A percentile compares a stretch with the other conserved stretches of the same genome.
These are phyloP conservation scores for Oidiodendron maius DNA, from an alignment of 495 filamentous ascomycete species.

Conservation along the genomic window DNA sequence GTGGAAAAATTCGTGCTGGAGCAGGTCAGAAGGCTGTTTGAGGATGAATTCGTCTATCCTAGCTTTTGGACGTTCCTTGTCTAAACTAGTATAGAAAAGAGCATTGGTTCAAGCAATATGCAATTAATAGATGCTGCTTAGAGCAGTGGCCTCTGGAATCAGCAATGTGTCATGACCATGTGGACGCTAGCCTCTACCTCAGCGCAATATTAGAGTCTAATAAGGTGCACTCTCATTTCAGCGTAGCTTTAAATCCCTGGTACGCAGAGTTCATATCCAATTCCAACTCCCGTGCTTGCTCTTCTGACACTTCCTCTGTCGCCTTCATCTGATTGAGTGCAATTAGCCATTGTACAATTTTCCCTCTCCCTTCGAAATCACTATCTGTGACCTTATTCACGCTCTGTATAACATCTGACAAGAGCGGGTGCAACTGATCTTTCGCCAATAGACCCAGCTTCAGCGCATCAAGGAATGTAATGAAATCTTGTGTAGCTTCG, in stretches of 20 bases:
- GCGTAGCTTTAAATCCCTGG: constrained; percentile 75
- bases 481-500: constrained; percentile 92
- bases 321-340: constrained; percentile 95
- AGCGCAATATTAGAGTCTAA: no score
- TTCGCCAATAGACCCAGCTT: constrained; percentile 85
- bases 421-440: constrained; percentile 87
- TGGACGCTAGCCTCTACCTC: no score
- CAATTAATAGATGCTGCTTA: no score
- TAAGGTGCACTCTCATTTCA: constrained; percentile 46
- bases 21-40: constrained; percentile 93
- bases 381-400: constrained; percentile 92
- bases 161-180: no score
- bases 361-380: constrained; percentile 89
- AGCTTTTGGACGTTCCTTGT: constrained; percentile 97
- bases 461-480: constrained; percentile 93
- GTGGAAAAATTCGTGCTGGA: constrained; percentile 96
- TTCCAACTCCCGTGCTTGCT: constrained; percentile 79
- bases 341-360: constrained; percentile 98
- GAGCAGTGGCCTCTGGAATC: no score
- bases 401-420: constrained; percentile 90
- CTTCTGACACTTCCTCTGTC: constrained; percentile 81
- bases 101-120: neutral
- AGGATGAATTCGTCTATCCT: constrained; percentile 97
- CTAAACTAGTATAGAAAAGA: no score
- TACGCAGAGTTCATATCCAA: constrained; percentile 90